phyloP scores from a whole-genome alignment of 2,329 filamentous ascomycete genomes.

The Neurospora sp. region DNA sequence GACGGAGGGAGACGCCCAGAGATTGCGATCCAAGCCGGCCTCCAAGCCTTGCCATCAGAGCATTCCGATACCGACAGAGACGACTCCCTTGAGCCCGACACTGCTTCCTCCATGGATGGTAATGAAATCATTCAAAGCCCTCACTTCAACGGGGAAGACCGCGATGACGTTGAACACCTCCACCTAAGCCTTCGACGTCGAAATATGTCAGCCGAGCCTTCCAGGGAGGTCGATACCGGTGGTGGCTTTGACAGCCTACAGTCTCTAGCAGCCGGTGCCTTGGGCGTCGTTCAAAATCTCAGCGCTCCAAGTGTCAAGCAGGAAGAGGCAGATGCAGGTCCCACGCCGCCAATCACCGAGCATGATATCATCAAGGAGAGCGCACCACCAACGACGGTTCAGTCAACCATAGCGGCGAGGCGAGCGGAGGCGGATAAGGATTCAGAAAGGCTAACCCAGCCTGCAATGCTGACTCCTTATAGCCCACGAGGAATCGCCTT shows the following conservation, averaged over 20 bases:
- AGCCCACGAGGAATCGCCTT: constrained; percentile 14
- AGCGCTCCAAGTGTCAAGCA: constrained; percentile 3
- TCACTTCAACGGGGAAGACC: constrained; percentile 7
- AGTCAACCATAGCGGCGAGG: constrained; percentile 9
- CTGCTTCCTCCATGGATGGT: neutral
- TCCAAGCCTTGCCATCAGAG: constrained; percentile 35
- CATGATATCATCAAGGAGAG: constrained; percentile 10
- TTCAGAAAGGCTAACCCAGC: constrained; percentile 6
- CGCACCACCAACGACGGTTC: constrained; percentile 3
- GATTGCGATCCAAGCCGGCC: constrained; percentile 48
- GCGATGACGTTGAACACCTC: constrained; percentile 3
- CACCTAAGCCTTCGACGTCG: constrained; percentile 7
- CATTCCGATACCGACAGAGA: constrained; percentile 19
- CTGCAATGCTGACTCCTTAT: constrained; percentile 12
- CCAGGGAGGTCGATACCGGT: neutral
- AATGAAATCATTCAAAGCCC: neutral
- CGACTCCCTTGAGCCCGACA: constrained; percentile 3
- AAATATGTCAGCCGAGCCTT: constrained; percentile 6
- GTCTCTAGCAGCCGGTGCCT: constrained; percentile 22
- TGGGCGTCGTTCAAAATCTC: constrained; percentile 17
- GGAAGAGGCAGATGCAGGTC: constrained; percentile 13
- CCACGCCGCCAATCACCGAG: constrained; percentile 15
- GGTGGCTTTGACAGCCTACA: constrained; percentile 20
- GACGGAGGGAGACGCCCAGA: constrained; percentile 54
- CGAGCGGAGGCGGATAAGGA: constrained; percentile 6